Evolutionary conservation across 139 green algal genomes (phyloP).

Genomic region (Gonium pectorale): DNA sequence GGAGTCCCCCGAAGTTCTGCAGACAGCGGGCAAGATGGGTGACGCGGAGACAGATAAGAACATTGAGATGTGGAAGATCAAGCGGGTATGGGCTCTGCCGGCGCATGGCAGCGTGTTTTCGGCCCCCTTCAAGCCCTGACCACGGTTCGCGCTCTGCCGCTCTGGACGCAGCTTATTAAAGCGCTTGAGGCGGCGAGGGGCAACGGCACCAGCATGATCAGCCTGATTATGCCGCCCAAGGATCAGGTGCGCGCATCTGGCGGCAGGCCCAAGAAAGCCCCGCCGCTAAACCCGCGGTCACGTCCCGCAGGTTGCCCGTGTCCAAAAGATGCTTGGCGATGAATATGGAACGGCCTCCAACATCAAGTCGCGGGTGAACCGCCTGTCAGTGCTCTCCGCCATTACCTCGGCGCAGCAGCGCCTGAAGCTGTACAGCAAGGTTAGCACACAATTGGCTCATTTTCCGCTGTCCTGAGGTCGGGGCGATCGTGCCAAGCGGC

Average conservation of each 20-base stretch:
- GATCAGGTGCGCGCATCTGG: constrained; percentile 82
- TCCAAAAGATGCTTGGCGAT: constrained; percentile 97
- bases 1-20: no score
- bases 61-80: constrained; percentile 96
- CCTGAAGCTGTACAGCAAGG: constrained; percentile 96
- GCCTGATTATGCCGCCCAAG: constrained; percentile 97
- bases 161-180: constrained; percentile 94
- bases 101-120: background rate
- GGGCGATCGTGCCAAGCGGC: no score
- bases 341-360: constrained; percentile 99
- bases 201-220: constrained; percentile 99
- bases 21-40: constrained; percentile 25
- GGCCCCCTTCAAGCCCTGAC: no score
- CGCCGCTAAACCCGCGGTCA: background rate
- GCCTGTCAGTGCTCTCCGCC: constrained; percentile 95
- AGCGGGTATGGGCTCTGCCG: constrained; percentile 70
- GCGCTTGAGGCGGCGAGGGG: constrained; percentile 85
- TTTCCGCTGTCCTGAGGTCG: no score
- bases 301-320: constrained; percentile 78
- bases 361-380: constrained; percentile 99
- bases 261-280: background rate
- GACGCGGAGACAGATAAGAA: constrained; percentile 79
- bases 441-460: no score
- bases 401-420: constrained; percentile 98
- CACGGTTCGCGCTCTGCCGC: no score